Evolutionary conservation across 345 rosid species (phyloP), one percentile per base, ranked within the genome.

Genomic region (Syzygium oleosum): DNA sequence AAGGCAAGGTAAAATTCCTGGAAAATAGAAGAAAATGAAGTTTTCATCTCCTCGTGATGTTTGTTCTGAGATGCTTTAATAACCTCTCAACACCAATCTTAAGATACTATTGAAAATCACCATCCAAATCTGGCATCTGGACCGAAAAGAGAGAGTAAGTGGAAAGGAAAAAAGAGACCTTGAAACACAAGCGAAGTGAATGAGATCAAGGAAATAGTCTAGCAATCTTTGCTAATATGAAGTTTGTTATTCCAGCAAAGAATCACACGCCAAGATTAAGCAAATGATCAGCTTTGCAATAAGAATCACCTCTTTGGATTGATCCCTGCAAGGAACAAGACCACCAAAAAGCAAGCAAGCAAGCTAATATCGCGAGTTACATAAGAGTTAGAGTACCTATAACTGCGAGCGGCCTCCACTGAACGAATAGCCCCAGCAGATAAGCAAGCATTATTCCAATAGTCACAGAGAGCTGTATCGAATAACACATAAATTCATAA

Each of bases 401-500:
- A 89, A 96, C 96, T 29, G 99, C 99, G 80, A 98, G 98, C 87
- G 91, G 90, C 90, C 99, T 96, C 99, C 99, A 98, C 52, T 92
- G 94, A 89, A 96, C 90, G 91, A 94, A 95, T 88, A 97, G 93
- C 84, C 97, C 98, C 87, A 97, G 93, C 88, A 97, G 88, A 93
- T 98, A 96, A 63, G 99, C 99, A 90, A 98, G 88, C 99, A 98
- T 90, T 90, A 98, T 98, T 88, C 99, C 99, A 89, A 96, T 91
- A 79, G 99, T 98, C 84, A 98, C 95, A 51, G 98, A 96, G 88
- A 98, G 99, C 99, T 98, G 89, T 85, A 91, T 10, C 49, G 27
- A 73, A 21, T 38, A 73, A 34, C 49, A 38, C 80, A 73, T 38
- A 38, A 43, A 73, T 73, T 73, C 49, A 73, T 49, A 19, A 38